Evolutionary conservation across 139 green algal genomes (phyloP).

Genomic region (Micractinium sp.): DNA sequence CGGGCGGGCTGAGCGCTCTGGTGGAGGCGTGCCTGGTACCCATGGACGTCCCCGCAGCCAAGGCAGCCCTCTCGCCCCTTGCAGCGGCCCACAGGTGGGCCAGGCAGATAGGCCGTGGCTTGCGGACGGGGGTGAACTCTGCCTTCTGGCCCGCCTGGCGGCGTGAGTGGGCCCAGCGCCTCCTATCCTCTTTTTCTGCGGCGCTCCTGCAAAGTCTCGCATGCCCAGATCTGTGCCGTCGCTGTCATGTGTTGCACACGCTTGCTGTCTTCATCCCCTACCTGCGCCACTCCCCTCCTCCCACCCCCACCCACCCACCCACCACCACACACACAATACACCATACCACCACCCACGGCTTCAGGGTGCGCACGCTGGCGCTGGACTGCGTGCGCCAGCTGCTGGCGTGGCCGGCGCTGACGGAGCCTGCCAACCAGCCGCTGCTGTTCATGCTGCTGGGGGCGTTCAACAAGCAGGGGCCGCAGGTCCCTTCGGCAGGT

Average conservation of each 20-base stretch:
- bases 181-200: too few species aligned
- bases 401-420: constrained; percentile 27
- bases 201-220: too few species aligned
- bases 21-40: neutral
- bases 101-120: neutral
- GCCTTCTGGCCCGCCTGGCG: too few species aligned
- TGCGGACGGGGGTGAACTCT: too few species aligned
- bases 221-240: too few species aligned
- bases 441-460: constrained; percentile 17
- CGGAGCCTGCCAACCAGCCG: neutral
- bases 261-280: neutral
- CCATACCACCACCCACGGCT: neutral
- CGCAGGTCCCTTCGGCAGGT: neutral
- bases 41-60: neutral
- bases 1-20: neutral
- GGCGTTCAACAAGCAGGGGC: constrained; percentile 14
- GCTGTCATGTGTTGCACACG: too few species aligned
- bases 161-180: too few species aligned
- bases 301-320: too few species aligned
- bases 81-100: constrained; percentile 17
- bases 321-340: too few species aligned
- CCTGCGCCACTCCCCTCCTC: neutral
- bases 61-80: constrained; percentile 17
- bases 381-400: constrained; percentile 41
- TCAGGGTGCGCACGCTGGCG: constrained; percentile 23